Evolutionary conservation across 2,329 filamentous ascomycete species (phyloP), one percentile per base, ranked within the genome.

Genomic region (Mariannaea elegans): DNA sequence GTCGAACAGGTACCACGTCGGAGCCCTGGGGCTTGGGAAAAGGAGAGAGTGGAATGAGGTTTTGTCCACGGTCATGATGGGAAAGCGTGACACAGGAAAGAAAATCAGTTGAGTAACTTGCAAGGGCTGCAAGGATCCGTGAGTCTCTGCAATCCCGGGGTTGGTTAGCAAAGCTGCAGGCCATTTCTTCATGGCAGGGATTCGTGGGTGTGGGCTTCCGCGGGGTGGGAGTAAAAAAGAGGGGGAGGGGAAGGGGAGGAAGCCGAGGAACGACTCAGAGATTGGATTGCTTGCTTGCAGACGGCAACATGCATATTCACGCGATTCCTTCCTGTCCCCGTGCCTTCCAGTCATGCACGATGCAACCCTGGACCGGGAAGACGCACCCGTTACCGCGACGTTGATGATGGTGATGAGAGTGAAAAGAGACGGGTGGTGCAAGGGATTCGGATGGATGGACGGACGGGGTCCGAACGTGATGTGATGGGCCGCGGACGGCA

Each of bases 251-350:
- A n/a, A 13, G 38, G 50, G 24, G 29, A 29, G 50, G 50, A 29
- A 16, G 47, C 48, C 46, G 47, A 48, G 53, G 57, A 51, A 63
- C 50, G 67, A 56, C 34, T 56, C 12, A 36, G 7, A 36, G 32
- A 36, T 36, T 36, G 32, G 47, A 53, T 7, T 39, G 56, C 66
- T 67, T 63, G 59, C 67, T 61, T 63, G 67, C 67, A 70, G 67
- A 39, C 67, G 67, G 67, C 56, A 69, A 59, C 54, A 53, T 65
- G 65, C 67, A 68, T 65, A 31, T 68, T 58, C 49, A 62, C 52
- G 27, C 56, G 21, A 44, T 56, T 51, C 39, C 57, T 44, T 53
- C 36, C 45, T 66, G 67, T 53, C 66, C 67, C 63, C 67, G 65
- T 69, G 67, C 65, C 60, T 59, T 51, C 32, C 4, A 10, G 32